phyloP scores from a whole-genome alignment of 441 rosid species.

The Aquilaria agallochum region DNA sequence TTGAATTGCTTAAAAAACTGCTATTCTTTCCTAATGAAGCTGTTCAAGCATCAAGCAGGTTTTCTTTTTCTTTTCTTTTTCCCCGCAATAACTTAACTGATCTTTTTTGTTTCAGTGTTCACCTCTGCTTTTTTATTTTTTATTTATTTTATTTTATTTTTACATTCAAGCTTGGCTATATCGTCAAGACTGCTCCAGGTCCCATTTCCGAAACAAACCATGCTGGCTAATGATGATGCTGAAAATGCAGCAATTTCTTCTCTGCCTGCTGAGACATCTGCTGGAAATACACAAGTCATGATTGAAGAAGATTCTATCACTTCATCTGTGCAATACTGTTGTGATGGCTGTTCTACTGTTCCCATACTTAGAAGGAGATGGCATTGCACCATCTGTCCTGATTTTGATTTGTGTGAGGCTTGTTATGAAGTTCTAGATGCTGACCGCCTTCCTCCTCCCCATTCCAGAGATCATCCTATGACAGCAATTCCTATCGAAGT shows the following conservation, averaged over 20 bases:
- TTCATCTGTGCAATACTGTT: slow-evolving; percentile 98
- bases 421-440: slow-evolving; percentile 94
- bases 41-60: slow-evolving; percentile 99
- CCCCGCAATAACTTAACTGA: slow-evolving; percentile 10
- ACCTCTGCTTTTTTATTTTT: slow-evolving; percentile 12
- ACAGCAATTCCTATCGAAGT: slow-evolving; percentile 96
- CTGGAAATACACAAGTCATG: slow-evolving; percentile 79
- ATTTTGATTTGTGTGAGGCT: slow-evolving; percentile 98
- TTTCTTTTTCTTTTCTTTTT: slow-evolving; percentile 8
- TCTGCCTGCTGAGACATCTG: slow-evolving; percentile 57
- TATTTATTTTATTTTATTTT: slow-evolving; percentile 10
- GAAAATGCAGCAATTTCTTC: slow-evolving; percentile 60
- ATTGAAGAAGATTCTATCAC: slow-evolving; percentile 97
- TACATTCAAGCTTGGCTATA: slow-evolving; percentile 80
- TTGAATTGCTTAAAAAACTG: slow-evolving; percentile 81
- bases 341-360: slow-evolving; percentile 99
- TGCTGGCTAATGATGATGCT: slow-evolving; percentile 86
- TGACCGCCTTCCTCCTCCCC: slow-evolving; percentile 92
- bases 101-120: slow-evolving; percentile 17
- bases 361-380: slow-evolving; percentile 98
- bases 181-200: slow-evolving; percentile 99
- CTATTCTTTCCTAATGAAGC: slow-evolving; percentile 81
- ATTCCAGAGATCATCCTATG: slow-evolving; percentile 98
- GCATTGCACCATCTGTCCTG: slow-evolving; percentile 99
- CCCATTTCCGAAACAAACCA: slow-evolving; percentile 99